Evolutionary conservation across 768 basidiomycete species (phyloP), one percentile per base, ranked within the genome.

Genomic region (Fomitopsis serialis): DNA sequence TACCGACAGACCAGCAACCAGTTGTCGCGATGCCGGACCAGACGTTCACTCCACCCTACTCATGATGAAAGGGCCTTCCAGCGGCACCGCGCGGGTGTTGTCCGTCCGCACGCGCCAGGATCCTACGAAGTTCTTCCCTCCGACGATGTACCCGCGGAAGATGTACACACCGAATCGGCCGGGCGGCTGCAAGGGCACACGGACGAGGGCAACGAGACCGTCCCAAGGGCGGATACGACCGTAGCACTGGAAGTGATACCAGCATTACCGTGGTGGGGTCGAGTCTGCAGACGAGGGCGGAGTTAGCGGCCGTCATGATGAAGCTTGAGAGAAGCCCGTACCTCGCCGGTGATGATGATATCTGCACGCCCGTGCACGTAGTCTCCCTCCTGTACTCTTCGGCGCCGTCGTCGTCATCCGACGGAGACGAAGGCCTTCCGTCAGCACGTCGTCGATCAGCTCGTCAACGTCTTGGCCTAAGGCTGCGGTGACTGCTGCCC

Each of bases 71-170:
- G 86, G 73, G 29, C 82, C 78, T 64, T 89, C 87, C 65, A 80
- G 78, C 9, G 84, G 82, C 17, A 70, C 58, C 3, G 73, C 63
- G 3, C 74, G 72, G 45, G 80, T 78, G 52, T 62, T 72, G 52
- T 62, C 65, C 37, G 75, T 78, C 57, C 72, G 68, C 42, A 68
- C 67, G 27, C 88, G 73, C 89, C 88, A 89, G 52, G 82, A 82
- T 3, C 89, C 89, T 13, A 87, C 85, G 57, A 89, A 77, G 50
- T 76, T 85, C 52, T 75, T 68, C 3, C 78, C 79, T 0, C 80
- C 86, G 10, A 84, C 75, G 48, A 91, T 57, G 62, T 89, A 89
- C 4, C 89, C 89, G 42, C 82, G 85, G 57, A 89, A 82, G 37
- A 89, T 73, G 13, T 55, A 58, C 22, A 54, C 36, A 53, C 59